These are phyloP conservation scores for Colletotrichum tanaceti DNA, from an alignment of 2,329 filamentous ascomycete genomes.

Conservation along the genomic window DNA sequence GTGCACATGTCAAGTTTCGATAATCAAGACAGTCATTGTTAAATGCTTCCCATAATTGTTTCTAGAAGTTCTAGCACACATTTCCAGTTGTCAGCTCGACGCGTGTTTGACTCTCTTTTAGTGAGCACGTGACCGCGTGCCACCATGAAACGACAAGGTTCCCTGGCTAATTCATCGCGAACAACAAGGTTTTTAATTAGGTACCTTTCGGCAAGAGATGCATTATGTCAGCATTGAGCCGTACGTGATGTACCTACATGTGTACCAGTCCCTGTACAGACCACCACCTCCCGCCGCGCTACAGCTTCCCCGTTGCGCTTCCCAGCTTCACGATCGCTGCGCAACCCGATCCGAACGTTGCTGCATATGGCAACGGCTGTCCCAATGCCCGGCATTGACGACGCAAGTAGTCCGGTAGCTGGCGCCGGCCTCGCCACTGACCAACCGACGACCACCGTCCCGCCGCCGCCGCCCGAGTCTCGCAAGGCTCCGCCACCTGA, in stretches of 20 bases:
- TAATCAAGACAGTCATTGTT: not conserved
- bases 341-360: conserved; percentile 10
- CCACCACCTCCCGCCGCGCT: not conserved
- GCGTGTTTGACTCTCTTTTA: no score
- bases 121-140: conserved; percentile 9
- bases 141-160: not conserved
- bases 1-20: not conserved
- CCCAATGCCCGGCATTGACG: conserved; percentile 25
- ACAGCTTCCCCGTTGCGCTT: not conserved
- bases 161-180: conserved; percentile 10
- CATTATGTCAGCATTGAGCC: not conserved
- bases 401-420: conserved; percentile 18
- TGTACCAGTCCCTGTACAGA: not conserved
- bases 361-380: conserved; percentile 27
- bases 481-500: conserved; percentile 78
- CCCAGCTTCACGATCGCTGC: conserved; percentile 13
- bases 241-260: not conserved
- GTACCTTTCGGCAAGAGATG: not conserved
- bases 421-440: conserved; percentile 4
- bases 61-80: no score
- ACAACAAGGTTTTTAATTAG: not conserved
- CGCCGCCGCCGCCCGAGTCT: conserved; percentile 28
- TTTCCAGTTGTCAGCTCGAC: no score
- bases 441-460: conserved; percentile 7
- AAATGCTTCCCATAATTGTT: not conserved